Evolutionary conservation across 2,329 filamentous ascomycete species (phyloP), one percentile per base, ranked within the genome.

Genomic region (Neofusicoccum parvum): DNA sequence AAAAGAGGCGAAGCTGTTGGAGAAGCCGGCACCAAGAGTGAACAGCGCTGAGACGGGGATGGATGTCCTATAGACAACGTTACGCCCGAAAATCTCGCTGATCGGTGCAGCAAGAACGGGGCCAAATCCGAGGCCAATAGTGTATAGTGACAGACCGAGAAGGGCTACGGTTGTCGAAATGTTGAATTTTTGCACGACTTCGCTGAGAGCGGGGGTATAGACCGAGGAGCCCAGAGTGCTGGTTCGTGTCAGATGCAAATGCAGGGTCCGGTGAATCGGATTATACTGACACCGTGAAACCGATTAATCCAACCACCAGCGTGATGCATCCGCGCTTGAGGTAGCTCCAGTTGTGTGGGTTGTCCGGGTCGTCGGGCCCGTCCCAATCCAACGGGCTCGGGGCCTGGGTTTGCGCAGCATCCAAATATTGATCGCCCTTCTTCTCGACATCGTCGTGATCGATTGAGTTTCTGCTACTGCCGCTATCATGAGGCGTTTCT

Each of bases 51-150:
- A 85, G 0, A 86, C 69, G 0, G 82, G 80, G 1, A 82, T 72
- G 0, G 80, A 79, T 1, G 77, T 69, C 1, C 82, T 64, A 71
- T 87, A 88, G 32, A 88, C 80, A 2, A 81, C 75, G 23, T 81
- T 79, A 1, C 88, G 79, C 2, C 88, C 88, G 39, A 85, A 75
- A 0, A 80, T 83, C 71, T 90, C 88, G 56, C 84, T 87, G 0
- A 88, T 70, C 0, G 87, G 88, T 0, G 87, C 86, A 10, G 84
- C 85, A 14, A 88, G 67, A 58, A 89, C 76, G 6, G 88, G 88
- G 0, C 87, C 88, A 15, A 88, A 78, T 3, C 79, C 86, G 0
- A 90, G 80, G 0, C 87, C 87, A 10, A 89, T 75, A 5, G 87
- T 83, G 72, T 88, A 90, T 5, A 88, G 73, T 0, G 87, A 83